A percentile compares a stretch with the other conserved stretches of the same genome.
phyloP scores from a whole-genome alignment of 495 filamentous ascomycete genomes.

The Penicillium desertorum region DNA sequence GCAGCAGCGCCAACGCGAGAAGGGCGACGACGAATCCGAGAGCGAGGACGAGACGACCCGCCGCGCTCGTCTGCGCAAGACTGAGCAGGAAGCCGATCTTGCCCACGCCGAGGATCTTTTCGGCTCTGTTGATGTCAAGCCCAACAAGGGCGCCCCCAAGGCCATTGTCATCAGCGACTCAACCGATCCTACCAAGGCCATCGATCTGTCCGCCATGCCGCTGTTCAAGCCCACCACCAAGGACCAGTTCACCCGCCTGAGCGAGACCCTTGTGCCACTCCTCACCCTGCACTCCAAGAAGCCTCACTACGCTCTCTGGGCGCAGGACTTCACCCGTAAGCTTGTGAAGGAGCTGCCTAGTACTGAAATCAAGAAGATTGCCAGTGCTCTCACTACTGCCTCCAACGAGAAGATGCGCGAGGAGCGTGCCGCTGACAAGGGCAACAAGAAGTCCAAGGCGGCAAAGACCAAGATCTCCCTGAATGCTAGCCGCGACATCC shows the following conservation, averaged over 20 bases:
- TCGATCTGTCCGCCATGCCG: conserved; percentile 75
- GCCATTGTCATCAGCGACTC: conserved; percentile 65
- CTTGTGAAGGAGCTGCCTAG: conserved; percentile 84
- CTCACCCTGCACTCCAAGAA: conserved; percentile 76
- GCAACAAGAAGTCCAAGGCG: conserved; percentile 93
- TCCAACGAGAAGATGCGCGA: conserved; percentile 99
- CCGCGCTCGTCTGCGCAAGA: conserved; percentile 68
- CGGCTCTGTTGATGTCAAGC: conserved; percentile 69
- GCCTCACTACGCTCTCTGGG: conserved; percentile 81
- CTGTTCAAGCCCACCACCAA: conserved; percentile 90
- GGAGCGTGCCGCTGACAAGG: conserved; percentile 93
- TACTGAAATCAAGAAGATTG: conserved; percentile 92
- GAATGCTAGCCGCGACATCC: conserved; percentile 64
- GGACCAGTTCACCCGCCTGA: conserved; percentile 73
- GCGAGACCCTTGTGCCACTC: conserved; percentile 73
- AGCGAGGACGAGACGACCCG: conserved; percentile 70
- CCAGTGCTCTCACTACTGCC: conserved; percentile 76
- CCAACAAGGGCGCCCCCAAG: conserved; percentile 57
- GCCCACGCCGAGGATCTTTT: conserved; percentile 92
- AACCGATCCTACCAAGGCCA: conserved; percentile 68
- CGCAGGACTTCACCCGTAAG: conserved; percentile 86
- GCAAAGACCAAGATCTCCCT: conserved; percentile 90
- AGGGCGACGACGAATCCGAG: conserved; percentile 59
- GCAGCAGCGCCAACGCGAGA: conserved; percentile 45
- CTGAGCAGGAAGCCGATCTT: conserved; percentile 86